Evolutionary conservation across 2,329 filamentous ascomycete genomes (phyloP).

Genomic region (Colletotrichum sp.): DNA sequence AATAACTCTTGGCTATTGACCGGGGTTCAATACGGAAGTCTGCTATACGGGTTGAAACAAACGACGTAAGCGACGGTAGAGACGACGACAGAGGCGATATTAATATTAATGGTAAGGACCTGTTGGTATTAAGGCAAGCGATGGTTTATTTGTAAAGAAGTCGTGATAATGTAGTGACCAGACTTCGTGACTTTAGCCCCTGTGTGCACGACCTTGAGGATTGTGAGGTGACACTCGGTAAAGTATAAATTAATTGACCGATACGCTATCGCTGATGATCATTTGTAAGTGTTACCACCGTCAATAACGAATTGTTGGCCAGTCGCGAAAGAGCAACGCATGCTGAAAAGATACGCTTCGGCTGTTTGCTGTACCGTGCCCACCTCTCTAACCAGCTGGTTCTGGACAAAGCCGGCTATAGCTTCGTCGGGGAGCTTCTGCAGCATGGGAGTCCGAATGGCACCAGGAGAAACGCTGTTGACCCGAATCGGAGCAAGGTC

Average conservation of each 20-base stretch:
- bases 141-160: neutral
- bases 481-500: neutral
- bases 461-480: neutral
- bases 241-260: neutral
- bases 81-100: neutral
- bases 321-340: neutral
- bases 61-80: accelerated
- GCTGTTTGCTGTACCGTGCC: neutral
- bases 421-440: neutral
- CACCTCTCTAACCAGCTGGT: neutral
- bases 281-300: neutral
- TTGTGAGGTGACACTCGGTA: neutral
- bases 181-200: neutral
- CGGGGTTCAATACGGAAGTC: accelerated
- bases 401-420: neutral
- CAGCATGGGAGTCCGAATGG: neutral
- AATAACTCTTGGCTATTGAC: neutral
- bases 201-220: accelerated
- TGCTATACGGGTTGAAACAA: neutral
- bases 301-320: neutral
- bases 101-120: neutral
- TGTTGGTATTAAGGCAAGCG: neutral
- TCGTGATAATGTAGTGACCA: neutral
- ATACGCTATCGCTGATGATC: neutral
- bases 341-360: neutral